Base-by-base conservation (phyloP, 306 rosid species). In the Geum urbanum region DNA sequence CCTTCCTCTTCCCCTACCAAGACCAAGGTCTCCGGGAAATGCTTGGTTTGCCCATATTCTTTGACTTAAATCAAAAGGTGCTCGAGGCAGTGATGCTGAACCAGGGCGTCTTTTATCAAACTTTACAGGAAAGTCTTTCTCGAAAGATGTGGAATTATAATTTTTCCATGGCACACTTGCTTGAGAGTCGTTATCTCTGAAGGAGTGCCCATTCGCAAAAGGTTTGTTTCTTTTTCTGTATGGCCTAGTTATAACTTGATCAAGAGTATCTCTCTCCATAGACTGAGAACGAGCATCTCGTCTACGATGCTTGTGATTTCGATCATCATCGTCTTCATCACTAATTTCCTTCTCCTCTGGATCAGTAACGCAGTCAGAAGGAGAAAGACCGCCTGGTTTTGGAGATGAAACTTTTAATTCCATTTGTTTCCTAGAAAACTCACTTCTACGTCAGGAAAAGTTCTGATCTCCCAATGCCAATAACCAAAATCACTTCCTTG, bases 281-380 rank as follows among this genome's bases (percentile, higher is more conserved):
- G 97, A 95, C 69, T 86, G 91, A 76, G 99, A 91, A 52, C 79
- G 86, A 49, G 81, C 80, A 27, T 80, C 97, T 75, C 84, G 82
- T 78, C 95, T 83, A 60, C 97, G 86, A 86, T 91, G 95, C 78
- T 91, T 91, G 77, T 91, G 99, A 84, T 95, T 95, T 66, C 99
- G 86, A 76, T 95, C 99, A 65, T 91, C 97, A 50, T 94, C 99
- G 27, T 94, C 97, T 0, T 95, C 99, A 27, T 95, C 99, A 66
- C 95, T 95, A 63, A 95, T 84, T 82, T 95, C 99, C 86, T 87
- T 89, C 73, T 95, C 99, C 80, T 88, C 96, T 7, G 96, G 97
- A 69, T 91, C 92, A 88, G 90, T 87, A 67, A 67, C 72, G 49
- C 80, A 82, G 81, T 87, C 92, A 73, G 89, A 79, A 6, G 88